These are phyloP conservation scores for Butyriboletus appendiculatus DNA, from an alignment of 1,284 basidiomycete genomes.

Conservation along the genomic window DNA sequence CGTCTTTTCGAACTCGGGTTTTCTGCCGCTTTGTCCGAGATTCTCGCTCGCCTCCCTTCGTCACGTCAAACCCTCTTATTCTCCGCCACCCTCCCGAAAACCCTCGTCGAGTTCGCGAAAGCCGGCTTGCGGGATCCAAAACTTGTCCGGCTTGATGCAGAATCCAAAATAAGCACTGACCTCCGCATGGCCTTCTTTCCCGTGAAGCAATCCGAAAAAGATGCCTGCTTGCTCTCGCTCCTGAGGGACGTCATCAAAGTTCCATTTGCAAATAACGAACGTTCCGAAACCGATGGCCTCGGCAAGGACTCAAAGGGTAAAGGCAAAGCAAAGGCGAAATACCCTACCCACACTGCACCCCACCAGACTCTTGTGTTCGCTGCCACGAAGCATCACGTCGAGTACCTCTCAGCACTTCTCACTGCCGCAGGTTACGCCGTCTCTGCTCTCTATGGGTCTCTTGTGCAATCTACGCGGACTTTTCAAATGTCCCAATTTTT, in stretches of 20 bases:
- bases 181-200: constrained; percentile 94
- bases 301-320: constrained; percentile 48
- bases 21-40: constrained; percentile 89
- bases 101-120: constrained; percentile 96
- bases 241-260: constrained; percentile 88
- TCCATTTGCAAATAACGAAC: constrained; percentile 50
- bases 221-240: constrained; percentile 85
- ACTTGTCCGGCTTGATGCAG: constrained; percentile 92
- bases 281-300: constrained; percentile 26
- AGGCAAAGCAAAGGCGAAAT: constrained; percentile 50
- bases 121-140: constrained; percentile 95
- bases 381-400: constrained; percentile 99
- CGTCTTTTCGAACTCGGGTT: constrained; percentile 99
- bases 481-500: constrained; percentile 93
- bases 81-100: constrained; percentile 95
- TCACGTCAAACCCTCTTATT: constrained; percentile 92
- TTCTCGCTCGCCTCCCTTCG: constrained; percentile 84
- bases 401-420: constrained; percentile 86
- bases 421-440: constrained; percentile 87
- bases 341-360: constrained; percentile 51
- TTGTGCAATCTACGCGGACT: constrained; percentile 92
- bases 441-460: constrained; percentile 96
- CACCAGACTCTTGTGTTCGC: constrained; percentile 96
- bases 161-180: constrained; percentile 94
- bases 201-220: constrained; percentile 93